These are phyloP conservation scores for Pouteria campechiana DNA, from an alignment of 179 eudicot genomes.

Conservation along the genomic window DNA sequence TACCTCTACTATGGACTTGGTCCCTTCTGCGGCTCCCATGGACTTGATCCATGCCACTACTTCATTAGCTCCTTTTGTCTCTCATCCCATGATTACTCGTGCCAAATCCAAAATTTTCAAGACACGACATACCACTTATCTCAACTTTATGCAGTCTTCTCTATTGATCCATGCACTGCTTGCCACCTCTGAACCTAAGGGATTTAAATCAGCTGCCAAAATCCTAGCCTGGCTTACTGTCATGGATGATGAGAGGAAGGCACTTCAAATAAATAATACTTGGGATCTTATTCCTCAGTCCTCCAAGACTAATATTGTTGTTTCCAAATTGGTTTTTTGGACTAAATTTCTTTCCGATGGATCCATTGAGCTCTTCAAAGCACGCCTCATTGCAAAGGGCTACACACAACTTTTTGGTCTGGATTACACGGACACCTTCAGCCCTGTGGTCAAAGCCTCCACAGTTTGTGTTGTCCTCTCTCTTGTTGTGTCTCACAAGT, in stretches of 20 bases:
- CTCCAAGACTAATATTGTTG: background rate
- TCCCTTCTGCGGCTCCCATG: no score
- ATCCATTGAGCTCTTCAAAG: background rate
- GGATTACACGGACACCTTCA: background rate
- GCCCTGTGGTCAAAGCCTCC: constrained; percentile 1
- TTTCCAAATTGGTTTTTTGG: background rate
- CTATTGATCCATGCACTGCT: no score
- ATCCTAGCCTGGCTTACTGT: background rate
- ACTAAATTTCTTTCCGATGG: background rate
- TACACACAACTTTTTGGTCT: background rate
- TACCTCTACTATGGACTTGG: no score
- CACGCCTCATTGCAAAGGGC: background rate
- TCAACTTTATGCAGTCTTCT: no score
- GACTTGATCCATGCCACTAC: no score
- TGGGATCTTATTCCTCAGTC: background rate
- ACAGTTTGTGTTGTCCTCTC: background rate
- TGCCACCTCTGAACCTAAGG: no score
- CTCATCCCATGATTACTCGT: no score
- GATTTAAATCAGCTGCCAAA: background rate
- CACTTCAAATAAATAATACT: background rate
- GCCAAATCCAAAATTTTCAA: no score
- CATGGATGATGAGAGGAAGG: background rate
- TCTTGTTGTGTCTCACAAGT: background rate
- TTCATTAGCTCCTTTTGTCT: no score
- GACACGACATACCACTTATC: no score